Base-by-base conservation (phyloP, 768 basidiomycete genomes). In the Rhizopogon vinicolor region DNA sequence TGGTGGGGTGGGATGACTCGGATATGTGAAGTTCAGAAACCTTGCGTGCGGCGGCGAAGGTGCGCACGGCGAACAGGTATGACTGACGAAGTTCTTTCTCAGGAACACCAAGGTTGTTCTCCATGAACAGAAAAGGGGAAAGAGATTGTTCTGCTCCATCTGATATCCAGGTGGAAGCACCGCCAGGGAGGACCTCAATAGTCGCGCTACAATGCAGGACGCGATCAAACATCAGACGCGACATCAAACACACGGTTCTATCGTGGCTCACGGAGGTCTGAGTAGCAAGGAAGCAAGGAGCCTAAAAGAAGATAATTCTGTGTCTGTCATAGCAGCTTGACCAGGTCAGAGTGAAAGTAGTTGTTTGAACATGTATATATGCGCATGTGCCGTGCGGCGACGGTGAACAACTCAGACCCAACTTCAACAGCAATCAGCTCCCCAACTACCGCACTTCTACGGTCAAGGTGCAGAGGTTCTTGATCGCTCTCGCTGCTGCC, bases 51-150 rank as follows among this genome's bases (percentile, higher is more conserved):
- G 63, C 58, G 9, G 66, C 58, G 62, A 79, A 79, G 33, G 74
- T 57, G 12, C 54, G 40, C 3, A 76, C 53, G 14, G 82, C 80
- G 4, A 67, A 59, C 9, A 82, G 56, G 63, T 87, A 89, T 1
- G 83, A 64, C 49, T 68, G 66, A 62, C 78, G 78, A 2, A 86
- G 75, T 7, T 76, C 59, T 58, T 82, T 86, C 62, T 81, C 75
- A 0, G 86, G 87, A 33, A 89, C 71, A 0, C 88, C 88, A 12
- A 90, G 76, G 52, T 90, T 77, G 7, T 76, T 75, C 41, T 86
- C 81, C 16, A 75, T 59, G 54, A 81, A 72, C 13, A 88, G 62
- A 64, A 86, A 87, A 2, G 86, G 85, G 43, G 71, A 68, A 9
- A 69, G 65, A 9, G 61, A 44, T 3, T 63, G 58, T 3, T 41